Evolutionary conservation across 495 filamentous ascomycete species (phyloP).

Genomic region (Penicillium ucsense): DNA sequence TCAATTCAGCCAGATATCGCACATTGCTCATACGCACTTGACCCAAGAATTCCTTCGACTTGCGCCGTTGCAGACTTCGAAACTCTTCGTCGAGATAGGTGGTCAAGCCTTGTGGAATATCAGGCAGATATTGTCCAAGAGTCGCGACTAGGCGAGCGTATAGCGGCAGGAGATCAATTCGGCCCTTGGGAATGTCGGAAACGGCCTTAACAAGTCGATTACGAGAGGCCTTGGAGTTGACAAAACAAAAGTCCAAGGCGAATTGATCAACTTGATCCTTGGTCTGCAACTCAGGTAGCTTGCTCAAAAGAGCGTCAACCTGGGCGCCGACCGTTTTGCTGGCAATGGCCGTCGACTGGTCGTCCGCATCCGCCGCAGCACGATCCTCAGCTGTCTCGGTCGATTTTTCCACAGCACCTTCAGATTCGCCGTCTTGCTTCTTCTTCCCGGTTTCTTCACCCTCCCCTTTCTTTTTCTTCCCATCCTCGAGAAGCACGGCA

Average conservation of each 20-base stretch:
- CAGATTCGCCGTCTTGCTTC: slow-evolving; percentile 29
- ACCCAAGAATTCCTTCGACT: slow-evolving; percentile 93
- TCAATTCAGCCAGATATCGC: slow-evolving; percentile 91
- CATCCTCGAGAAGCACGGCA: slow-evolving; percentile 83
- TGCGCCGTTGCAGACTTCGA: slow-evolving; percentile 92
- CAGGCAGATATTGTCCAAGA: slow-evolving; percentile 85
- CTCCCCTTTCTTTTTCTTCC: slow-evolving; percentile 86
- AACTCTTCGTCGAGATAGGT: slow-evolving; percentile 95
- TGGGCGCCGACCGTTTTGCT: slow-evolving; percentile 98
- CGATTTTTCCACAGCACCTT: slow-evolving; percentile 21
- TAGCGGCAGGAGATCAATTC: slow-evolving; percentile 80
- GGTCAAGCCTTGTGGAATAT: slow-evolving; percentile 84
- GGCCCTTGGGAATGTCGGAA: slow-evolving; percentile 88
- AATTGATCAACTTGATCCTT: slow-evolving; percentile 88
- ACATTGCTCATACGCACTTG: slow-evolving; percentile 92
- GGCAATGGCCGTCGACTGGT: slow-evolving; percentile 84
- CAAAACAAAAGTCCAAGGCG: slow-evolving; percentile 92
- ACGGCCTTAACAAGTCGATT: slow-evolving; percentile 89
- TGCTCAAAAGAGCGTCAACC: slow-evolving; percentile 81
- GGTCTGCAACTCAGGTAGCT: slow-evolving; percentile 79
- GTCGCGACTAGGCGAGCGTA: slow-evolving; percentile 92
- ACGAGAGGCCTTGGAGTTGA: slow-evolving; percentile 96
- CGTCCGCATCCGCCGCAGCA: slow-evolving; percentile 53
- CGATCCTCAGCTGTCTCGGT: slow-evolving; percentile 37
- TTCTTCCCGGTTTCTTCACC: slow-evolving; percentile 56